phyloP scores from a whole-genome alignment of 805 yeast species.

The Candida jianshihensis region DNA sequence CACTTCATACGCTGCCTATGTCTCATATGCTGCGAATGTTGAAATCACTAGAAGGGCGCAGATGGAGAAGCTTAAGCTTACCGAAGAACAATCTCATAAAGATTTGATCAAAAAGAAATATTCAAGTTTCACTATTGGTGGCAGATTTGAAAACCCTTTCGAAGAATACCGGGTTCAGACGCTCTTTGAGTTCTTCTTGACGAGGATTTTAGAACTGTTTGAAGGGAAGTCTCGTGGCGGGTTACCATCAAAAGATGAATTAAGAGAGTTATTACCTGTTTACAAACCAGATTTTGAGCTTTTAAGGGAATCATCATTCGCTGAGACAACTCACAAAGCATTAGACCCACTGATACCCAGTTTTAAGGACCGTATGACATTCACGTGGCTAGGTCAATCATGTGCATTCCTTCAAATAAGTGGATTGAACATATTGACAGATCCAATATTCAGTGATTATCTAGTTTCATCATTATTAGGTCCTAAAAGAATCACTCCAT shows the following conservation, averaged over 20 bases:
- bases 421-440: slow-evolving; percentile 73
- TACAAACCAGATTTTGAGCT: slow-evolving; percentile 39
- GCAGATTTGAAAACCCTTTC: slow-evolving; percentile 87
- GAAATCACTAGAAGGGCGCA: slow-evolving; percentile 43
- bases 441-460: slow-evolving; percentile 70
- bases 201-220: slow-evolving; percentile 65
- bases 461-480: slow-evolving; percentile 61
- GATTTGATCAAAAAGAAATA: slow-evolving; percentile 26
- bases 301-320: slow-evolving; percentile 13
- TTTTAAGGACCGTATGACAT: slow-evolving; percentile 42
- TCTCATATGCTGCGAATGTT: slow-evolving; percentile 45
- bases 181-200: slow-evolving; percentile 71
- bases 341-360: slow-evolving; percentile 25
- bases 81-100: no score
- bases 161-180: slow-evolving; percentile 87
- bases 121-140: slow-evolving; percentile 48
- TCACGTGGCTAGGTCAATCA: slow-evolving; percentile 94
- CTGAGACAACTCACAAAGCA: slow-evolving; percentile 3
- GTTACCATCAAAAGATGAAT: slow-evolving; percentile 40
- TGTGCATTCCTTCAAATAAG: slow-evolving; percentile 70
- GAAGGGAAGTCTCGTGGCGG: slow-evolving; percentile 55
- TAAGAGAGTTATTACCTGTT: slow-evolving; percentile 53
- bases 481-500: slow-evolving; percentile 75
- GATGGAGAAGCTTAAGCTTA: slow-evolving; percentile 19
- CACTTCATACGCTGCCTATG: slow-evolving; percentile 58